Evolutionary conservation across 306 rosid genomes (phyloP).

Genomic region (Rosa rugosa): DNA sequence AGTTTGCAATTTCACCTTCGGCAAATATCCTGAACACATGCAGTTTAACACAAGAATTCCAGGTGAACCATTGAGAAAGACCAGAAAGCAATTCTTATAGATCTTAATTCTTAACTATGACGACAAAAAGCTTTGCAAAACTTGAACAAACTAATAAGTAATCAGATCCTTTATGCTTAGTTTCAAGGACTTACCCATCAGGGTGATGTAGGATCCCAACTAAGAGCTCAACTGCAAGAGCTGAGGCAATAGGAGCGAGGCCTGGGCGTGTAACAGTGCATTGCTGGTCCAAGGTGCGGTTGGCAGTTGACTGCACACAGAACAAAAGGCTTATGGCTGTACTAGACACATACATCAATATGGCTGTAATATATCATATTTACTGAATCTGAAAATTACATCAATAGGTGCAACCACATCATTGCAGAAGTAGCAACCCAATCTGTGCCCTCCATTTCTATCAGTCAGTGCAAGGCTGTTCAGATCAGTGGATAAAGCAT

Average conservation of each 20-base stretch:
- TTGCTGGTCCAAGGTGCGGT: conserved; percentile 97
- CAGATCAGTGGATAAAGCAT: conserved; percentile 41
- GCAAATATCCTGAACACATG: conserved; percentile 70
- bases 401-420: conserved; percentile 97
- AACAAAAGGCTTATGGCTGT: conserved; percentile 23
- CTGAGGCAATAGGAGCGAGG: conserved; percentile 93
- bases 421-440: conserved; percentile 96
- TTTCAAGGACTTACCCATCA: conserved; percentile 55
- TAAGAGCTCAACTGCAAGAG: conserved; percentile 92
- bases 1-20: conserved; percentile 55
- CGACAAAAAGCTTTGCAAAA: conserved; percentile 11
- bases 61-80: conserved; percentile 8
- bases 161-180: not conserved
- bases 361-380: conserved; percentile 18
- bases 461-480: conserved; percentile 34
- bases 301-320: conserved; percentile 80
- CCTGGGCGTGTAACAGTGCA: conserved; percentile 98
- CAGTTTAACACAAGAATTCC: conserved; percentile 22
- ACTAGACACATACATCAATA: not conserved
- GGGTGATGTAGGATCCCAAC: conserved; percentile 90
- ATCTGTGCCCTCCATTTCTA: conserved; percentile 50
- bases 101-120: not conserved
- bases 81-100: not conserved
- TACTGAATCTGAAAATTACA: conserved; percentile 45
- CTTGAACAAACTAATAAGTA: not conserved